Evolutionary conservation across 2,329 filamentous ascomycete species (phyloP), one percentile per base, ranked within the genome.

Genomic region (Cercospora sp.): DNA sequence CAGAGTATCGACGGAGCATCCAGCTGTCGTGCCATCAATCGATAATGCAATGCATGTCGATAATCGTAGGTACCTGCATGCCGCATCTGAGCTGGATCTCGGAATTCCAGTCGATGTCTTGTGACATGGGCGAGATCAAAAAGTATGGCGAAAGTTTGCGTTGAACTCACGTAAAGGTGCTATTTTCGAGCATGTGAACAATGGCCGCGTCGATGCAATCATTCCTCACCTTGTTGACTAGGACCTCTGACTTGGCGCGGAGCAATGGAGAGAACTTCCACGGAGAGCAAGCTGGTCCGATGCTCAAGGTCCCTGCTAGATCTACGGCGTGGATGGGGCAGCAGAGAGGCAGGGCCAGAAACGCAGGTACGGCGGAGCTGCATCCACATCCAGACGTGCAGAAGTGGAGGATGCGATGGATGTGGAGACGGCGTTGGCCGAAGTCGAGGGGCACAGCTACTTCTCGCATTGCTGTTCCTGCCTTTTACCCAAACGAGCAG

Each of bases 321-420:
- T 40, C 37, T 40, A 40, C 37, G 16, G 16, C 37, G 37, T 40
- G 37, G 16, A n/a, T 40, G 37, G 37, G 37, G 37, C 37, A 40
- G 37, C 37, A 40, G 37, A n/a, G 37, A n/a, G n/a, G 57, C 34
- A 40, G 34, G 34, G 4, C 34, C 34, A 16, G 13, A 37, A 40
- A 16, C 32, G 34, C 34, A 40, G 34, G 34, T 40, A 40, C 34
- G 12, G 34, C 57, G 32, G 57, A 37, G 16, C 24, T 34, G 57
- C 24, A 24, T 60, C 57, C 57, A 60, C 57, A 13, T 60, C 57
- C 32, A 18, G 32, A 37, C 32, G 57, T 60, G 57, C 30, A 60
- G 57, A 51, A 30, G 40, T 62, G 37, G 40, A 24, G 49, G n/a
- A 62, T 8, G 10, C 37, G 37, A 30, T 58, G 53, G 26, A n/a